phyloP scores from a whole-genome alignment of 1,139 yeast species.

The Debaryomycetaceae sp. region DNA sequence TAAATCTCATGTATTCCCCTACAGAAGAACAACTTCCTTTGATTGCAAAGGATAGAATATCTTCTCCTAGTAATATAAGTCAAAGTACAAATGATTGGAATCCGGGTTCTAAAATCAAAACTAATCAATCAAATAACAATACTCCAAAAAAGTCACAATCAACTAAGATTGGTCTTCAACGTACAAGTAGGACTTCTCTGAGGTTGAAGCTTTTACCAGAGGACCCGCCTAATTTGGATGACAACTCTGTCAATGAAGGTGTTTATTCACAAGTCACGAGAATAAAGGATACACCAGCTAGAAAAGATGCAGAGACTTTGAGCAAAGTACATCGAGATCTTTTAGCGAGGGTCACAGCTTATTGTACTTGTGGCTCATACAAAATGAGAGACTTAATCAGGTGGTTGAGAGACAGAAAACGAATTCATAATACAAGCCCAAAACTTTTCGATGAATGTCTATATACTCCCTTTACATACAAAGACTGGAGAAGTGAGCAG shows the following conservation, averaged over 20 bases:
- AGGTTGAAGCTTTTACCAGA: constrained; percentile 85
- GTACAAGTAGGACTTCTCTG: constrained; percentile 85
- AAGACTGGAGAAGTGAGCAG: constrained; percentile 63
- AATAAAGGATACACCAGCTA: constrained; percentile 86
- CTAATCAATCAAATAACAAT: background rate
- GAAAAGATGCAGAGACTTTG: constrained; percentile 89
- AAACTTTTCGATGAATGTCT: constrained; percentile 90
- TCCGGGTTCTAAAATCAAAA: background rate
- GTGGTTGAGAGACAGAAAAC: constrained; percentile 79
- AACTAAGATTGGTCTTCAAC: constrained; percentile 69
- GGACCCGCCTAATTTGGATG: constrained; percentile 47
- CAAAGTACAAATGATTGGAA: background rate
- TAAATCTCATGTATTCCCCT: background rate
- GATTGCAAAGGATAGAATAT: background rate
- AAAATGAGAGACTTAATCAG: constrained; percentile 80
- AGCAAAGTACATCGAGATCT: constrained; percentile 86
- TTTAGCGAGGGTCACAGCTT: constrained; percentile 89
- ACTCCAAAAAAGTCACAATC: constrained; percentile 28
- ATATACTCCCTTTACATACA: constrained; percentile 83
- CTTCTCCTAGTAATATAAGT: background rate
- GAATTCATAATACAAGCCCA: constrained; percentile 75
- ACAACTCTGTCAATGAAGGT: constrained; percentile 22
- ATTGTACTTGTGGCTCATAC: constrained; percentile 92
- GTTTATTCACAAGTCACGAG: constrained; percentile 81
- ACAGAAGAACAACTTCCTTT: background rate